Conservation (phyloP, 495 filamentous ascomycete species). For the Tuber calosporum region DNA sequence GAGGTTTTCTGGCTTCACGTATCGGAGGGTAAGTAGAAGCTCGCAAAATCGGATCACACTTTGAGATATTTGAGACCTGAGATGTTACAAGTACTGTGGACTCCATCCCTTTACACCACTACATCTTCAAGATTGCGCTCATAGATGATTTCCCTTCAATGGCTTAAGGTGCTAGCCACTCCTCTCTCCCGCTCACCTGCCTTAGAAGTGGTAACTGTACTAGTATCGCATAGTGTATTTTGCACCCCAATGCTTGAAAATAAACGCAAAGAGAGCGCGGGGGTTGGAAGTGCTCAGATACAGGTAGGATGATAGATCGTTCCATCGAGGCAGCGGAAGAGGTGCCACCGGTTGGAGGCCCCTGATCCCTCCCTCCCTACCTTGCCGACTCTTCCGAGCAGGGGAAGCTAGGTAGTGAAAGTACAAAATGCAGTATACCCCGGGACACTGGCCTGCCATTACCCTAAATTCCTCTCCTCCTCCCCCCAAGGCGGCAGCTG, state of each 20-base stretch:
- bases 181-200: not conserved
- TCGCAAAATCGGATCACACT: not conserved
- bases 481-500: not conserved
- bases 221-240: not conserved
- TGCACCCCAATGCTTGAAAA: not conserved
- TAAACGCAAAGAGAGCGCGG: not conserved
- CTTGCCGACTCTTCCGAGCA: not conserved
- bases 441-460: not conserved
- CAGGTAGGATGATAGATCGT: not conserved
- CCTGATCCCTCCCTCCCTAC: not conserved
- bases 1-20: not conserved
- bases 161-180: not conserved
- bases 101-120: not conserved
- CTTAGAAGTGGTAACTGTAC: not conserved
- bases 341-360: not conserved
- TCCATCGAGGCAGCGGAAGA: not conserved
- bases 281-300: not conserved
- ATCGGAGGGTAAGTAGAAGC: not conserved
- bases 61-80: not conserved
- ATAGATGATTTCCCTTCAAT: not conserved
- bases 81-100: not conserved
- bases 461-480: not conserved
- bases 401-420: not conserved
- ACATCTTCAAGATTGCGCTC: not conserved
- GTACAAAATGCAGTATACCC: not conserved